Base-by-base conservation (phyloP, 768 basidiomycete species). In the Serendipita sp. region DNA sequence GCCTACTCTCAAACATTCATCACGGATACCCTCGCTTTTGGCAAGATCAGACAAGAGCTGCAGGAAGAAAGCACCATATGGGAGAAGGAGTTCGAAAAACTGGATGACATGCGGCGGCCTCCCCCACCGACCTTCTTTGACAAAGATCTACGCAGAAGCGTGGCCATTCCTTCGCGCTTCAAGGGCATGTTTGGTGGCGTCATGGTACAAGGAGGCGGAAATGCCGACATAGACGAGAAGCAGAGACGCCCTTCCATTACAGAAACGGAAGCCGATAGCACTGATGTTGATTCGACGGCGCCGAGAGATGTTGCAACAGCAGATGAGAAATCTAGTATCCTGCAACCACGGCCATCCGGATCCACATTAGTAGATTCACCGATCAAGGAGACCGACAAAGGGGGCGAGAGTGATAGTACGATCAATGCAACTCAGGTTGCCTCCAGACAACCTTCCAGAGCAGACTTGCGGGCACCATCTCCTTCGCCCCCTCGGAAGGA, bases 21-120 rank as follows among this genome's bases (percentile, higher is more conserved):
- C 62, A 88, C 82, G 18, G 92, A 96, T 71, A 94, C 92, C 0
- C 80, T 95, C 47, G 89, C 86, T 44, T 79, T 94, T 62, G 97
- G 93, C 67, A 83, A 83, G 68, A 88, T 93, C 3, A 85, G 93
- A 56, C 84, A 88, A 0, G 85, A 85, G 66, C 80, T 93, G 52
- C 95, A 97, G 75, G 91, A 95, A 69, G 88, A 87, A 72, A 91
- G 95, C 54, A 91, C 95, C 15, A 89, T 88, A n/a, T 97, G 94
- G 90, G 93, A 99, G 73, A 83, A 83, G 67, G 92, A 97, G 71
- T 92, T 95, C 68, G 88, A 91, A 69, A 83, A 84, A 63, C 78
- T 97, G 34, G 56, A 60, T 30, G 78, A 78, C 65, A 76, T 76
- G 70, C 66, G 70, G 1, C 65, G 63, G 47, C 44, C 60, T 23